These are phyloP conservation scores for Pythium aphanidermatum DNA, from an alignment of 352 stramenopile species.

Conservation along the genomic window DNA sequence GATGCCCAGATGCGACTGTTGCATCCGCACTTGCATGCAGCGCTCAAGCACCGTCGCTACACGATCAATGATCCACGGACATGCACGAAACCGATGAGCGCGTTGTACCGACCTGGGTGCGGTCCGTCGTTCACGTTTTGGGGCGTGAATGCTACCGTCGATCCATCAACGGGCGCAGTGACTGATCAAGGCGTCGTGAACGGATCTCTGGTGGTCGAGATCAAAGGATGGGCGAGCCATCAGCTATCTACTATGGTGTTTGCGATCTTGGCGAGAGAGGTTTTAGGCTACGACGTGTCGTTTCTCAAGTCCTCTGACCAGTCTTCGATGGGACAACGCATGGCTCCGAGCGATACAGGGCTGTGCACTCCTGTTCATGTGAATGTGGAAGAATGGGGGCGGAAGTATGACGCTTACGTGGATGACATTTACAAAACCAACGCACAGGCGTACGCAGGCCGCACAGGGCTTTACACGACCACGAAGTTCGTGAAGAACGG, in stretches of 20 bases:
- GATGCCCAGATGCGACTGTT: neutral
- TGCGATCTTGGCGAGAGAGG: constrained; percentile 29
- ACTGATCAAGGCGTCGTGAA: constrained; percentile 18
- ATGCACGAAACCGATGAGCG: neutral
- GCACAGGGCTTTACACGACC: constrained; percentile 21
- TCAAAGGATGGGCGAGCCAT: constrained; percentile 32
- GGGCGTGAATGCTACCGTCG: neutral
- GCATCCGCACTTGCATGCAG: neutral
- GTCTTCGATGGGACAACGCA: constrained; percentile 1
- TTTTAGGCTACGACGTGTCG: constrained; percentile 18
- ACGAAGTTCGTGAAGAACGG: constrained; percentile 21
- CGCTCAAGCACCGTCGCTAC: neutral
- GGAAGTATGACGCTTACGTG: constrained; percentile 16
- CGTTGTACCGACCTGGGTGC: constrained; percentile 11
- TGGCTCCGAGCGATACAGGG: neutral
- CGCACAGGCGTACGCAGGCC: constrained; percentile 5
- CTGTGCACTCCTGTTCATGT: neutral
- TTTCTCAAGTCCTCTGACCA: neutral
- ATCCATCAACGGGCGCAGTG: constrained; percentile 1
- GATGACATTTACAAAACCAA: neutral
- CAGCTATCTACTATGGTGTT: constrained; percentile 31
- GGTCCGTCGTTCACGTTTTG: neutral
- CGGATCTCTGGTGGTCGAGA: constrained; percentile 37
- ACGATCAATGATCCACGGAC: neutral
- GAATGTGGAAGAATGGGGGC: constrained; percentile 6